Evolutionary conservation across 768 basidiomycete species (phyloP), one percentile per base, ranked within the genome.

Genomic region (Punctularia strigosozonata): DNA sequence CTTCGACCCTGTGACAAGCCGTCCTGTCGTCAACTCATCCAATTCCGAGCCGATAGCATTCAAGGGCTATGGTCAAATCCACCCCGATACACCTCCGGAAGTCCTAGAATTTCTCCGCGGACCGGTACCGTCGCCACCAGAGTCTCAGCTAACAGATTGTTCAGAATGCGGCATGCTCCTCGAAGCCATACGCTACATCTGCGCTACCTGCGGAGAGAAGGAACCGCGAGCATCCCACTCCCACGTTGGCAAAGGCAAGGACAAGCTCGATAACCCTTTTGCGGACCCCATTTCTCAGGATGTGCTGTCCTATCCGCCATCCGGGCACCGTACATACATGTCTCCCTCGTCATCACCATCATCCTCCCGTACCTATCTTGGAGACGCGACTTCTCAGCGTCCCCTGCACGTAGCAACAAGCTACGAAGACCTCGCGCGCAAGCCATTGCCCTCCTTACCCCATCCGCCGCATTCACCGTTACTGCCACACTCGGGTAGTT

Each of bases 161-260:
- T 90, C 88, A 1, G 73, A 75, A 33, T 97, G 92, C 48, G 82
- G 81, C 12, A 56, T 67, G 1, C 50, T 77, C 5, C 63, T 97
- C 15, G 81, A 88, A 37, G 70, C 75, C n/a, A 76, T 94, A 54
- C 78, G 87, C 33, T 95, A 97, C 55, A 80, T 92, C 12, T 97
- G 92, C 51, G 70, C 80, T 4, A 81, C 78, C 18, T 94, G 91
- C 49, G 89, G 88, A 6, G 83, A 86, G 58, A 86, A 79, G 54
- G 59, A 68, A 34, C 73, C 81, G 5, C 36, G 43, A 46, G 38
- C 28, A 30, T 30, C 28, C 28, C 28, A 10, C 28, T 30, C 15
- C 28, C 28, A 10, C 28, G 18, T 52, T 37, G 42, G 55, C 31
- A 75, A 77, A 45, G 73, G 72, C 23, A 81, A 75, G 57, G 67